A percentile compares a stretch with the other conserved stretches of the same genome.
Conservation (phyloP, 2,329 filamentous ascomycete genomes). For the Ceratocystis lukuohia region DNA sequence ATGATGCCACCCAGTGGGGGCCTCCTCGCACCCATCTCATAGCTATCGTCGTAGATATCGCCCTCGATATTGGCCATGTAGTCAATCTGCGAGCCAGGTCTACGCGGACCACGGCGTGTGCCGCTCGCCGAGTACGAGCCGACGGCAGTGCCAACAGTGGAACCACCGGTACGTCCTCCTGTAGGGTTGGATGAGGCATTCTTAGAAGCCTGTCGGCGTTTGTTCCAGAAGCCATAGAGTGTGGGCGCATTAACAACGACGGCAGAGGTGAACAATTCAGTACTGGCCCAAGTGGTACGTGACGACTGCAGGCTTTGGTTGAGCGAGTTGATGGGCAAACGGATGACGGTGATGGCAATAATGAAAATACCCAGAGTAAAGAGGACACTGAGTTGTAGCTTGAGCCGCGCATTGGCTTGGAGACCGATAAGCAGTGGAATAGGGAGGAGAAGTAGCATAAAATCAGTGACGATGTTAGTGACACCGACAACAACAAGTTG, state of each 20-base stretch:
- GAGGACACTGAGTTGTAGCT: constrained; percentile 26
- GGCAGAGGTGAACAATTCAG: constrained; percentile 27
- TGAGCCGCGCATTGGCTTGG: constrained; percentile 24
- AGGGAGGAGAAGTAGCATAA: constrained; percentile 17
- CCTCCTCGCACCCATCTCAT: constrained; percentile 11
- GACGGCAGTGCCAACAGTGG: not conserved
- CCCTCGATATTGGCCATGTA: constrained; percentile 16
- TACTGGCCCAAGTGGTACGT: constrained; percentile 29
- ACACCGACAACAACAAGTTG: constrained; percentile 27
- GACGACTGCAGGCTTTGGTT: constrained; percentile 27
- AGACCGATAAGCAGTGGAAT: constrained; percentile 20
- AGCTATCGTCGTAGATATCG: constrained; percentile 2
- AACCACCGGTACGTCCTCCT: not conserved
- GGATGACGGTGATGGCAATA: constrained; percentile 29
- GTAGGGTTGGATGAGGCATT: constrained; percentile 1
- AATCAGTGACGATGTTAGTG: constrained; percentile 23
- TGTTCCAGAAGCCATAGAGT: constrained; percentile 28
- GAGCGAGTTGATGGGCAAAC: constrained; percentile 28
- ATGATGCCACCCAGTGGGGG: constrained; percentile 13
- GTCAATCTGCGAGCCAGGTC: constrained; percentile 11
- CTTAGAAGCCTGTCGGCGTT: constrained; percentile 18
- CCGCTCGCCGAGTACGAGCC: not conserved
- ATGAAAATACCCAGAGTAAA: constrained; percentile 31
- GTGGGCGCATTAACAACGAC: constrained; percentile 30
- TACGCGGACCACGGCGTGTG: not conserved